Evolutionary conservation across 441 rosid genomes (phyloP).

Genomic region (Hypseocharis bilobata): DNA sequence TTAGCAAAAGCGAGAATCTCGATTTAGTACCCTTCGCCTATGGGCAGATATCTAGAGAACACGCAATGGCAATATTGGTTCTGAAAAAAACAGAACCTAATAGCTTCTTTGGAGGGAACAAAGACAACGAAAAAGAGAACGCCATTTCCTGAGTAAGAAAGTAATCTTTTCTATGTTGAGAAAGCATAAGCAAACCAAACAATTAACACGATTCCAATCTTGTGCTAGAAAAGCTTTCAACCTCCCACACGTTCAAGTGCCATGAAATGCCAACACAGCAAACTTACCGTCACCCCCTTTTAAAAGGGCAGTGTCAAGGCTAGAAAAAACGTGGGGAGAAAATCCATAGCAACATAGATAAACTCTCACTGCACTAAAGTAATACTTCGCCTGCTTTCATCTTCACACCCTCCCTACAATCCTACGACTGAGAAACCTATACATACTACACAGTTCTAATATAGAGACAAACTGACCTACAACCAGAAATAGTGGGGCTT

Average conservation of each 20-base stretch:
- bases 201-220: background rate
- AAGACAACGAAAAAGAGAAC: no score
- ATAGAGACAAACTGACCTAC: slow-evolving; percentile 8
- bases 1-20: no score
- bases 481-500: background rate
- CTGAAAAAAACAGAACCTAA: background rate
- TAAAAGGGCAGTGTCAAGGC: background rate
- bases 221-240: slow-evolving; percentile 9
- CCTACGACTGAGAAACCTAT: slow-evolving; percentile 1
- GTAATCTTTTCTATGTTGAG: background rate
- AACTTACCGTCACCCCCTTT: background rate
- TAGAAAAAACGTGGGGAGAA: no score
- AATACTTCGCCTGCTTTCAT: background rate
- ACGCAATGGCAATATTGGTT: no score
- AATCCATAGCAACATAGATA: background rate
- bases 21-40: no score
- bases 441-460: slow-evolving; percentile 3
- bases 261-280: background rate
- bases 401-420: slow-evolving; percentile 4
- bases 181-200: background rate
- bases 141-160: no score
- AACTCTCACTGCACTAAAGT: slow-evolving; percentile 12
- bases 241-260: background rate
- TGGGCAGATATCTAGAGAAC: no score
- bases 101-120: no score